Percentiles rank a stretch among this genome's conserved stretches.
phyloP scores from a whole-genome alignment of 1,284 basidiomycete genomes.

The Puccinia brachypodii region DNA sequence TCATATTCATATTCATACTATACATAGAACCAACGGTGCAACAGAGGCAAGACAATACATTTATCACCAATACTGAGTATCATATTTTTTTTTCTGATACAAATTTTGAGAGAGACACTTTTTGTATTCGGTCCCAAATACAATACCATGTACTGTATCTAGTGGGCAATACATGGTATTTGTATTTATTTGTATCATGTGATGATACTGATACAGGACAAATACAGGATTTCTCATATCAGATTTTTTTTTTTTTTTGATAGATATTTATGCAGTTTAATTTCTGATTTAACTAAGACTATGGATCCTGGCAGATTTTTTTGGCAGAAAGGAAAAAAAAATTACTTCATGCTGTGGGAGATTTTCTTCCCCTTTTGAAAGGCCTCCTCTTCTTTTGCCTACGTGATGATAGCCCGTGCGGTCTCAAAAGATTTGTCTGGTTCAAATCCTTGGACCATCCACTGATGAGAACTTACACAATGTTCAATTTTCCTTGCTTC shows the following conservation, averaged over 20 bases:
- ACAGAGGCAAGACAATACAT: not conserved
- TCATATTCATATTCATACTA: no score
- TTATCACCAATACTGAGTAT: not conserved
- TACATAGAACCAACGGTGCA: not conserved
- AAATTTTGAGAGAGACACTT: not conserved
- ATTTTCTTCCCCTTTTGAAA: no score
- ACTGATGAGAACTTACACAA: constrained; percentile 4
- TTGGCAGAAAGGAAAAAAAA: no score
- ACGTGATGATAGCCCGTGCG: not conserved
- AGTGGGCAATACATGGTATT: not conserved
- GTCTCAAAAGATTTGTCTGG: not conserved
- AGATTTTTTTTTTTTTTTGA: not conserved
- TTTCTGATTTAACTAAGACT: not conserved
- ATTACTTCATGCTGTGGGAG: no score
- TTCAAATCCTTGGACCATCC: not conserved
- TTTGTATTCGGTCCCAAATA: not conserved
- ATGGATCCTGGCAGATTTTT: no score
- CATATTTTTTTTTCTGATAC: not conserved
- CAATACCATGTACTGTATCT: not conserved
- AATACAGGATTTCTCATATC: not conserved
- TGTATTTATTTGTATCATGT: not conserved
- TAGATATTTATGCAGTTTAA: no score
- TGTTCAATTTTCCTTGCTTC: not conserved
- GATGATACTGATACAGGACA: not conserved
- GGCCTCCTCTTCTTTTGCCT: not conserved